phyloP scores from a whole-genome alignment of 208 protist genomes.

The Naegleria lovaniensis region DNA sequence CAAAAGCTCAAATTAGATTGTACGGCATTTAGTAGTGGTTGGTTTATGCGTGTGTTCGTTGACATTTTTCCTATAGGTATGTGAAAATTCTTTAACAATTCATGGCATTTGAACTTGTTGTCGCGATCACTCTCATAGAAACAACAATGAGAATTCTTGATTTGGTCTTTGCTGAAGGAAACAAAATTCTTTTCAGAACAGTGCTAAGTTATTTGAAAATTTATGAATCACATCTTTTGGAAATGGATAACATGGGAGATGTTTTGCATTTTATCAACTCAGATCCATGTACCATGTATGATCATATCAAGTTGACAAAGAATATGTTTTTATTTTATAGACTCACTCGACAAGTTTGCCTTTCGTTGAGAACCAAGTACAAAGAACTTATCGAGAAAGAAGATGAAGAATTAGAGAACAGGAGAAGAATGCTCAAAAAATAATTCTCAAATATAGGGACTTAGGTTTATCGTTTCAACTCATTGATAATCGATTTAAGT shows the following conservation, averaged over 20 bases:
- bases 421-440: not conserved
- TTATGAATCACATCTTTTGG: conserved; percentile 37
- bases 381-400: not conserved
- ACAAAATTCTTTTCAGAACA: conserved; percentile 50
- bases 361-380: not conserved
- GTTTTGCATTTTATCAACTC: not conserved
- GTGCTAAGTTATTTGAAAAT: conserved; percentile 40
- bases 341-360: not conserved
- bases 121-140: too few species aligned
- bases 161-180: conserved; percentile 50
- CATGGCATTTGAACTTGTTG: too few species aligned
- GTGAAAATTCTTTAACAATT: not conserved
- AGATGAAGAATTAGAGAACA: not conserved
- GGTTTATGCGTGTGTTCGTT: conserved; percentile 58
- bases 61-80: conserved; percentile 42
- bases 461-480: not conserved
- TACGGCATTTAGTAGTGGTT: conserved; percentile 44
- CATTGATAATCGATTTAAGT: not conserved
- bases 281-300: not conserved
- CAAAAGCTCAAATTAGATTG: conserved; percentile 32
- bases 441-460: not conserved
- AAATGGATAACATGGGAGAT: not conserved
- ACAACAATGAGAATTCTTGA: conserved; percentile 46
- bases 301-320: not conserved
- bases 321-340: not conserved